These are phyloP conservation scores for Cucumis melo DNA, from an alignment of 306 rosid genomes.

Conservation along the genomic window DNA sequence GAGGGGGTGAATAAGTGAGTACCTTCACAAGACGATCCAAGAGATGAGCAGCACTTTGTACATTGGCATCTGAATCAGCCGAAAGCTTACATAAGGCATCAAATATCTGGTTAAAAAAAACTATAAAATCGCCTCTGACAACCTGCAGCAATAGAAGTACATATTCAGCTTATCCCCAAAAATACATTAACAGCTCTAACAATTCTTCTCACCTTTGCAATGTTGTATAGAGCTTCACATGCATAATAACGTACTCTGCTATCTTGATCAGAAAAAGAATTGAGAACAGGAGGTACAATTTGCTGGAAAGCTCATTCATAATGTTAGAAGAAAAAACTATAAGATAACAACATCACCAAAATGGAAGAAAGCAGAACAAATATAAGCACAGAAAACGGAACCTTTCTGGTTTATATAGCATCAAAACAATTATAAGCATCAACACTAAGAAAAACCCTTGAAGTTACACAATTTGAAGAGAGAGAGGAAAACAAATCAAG, in stretches of 20 bases:
- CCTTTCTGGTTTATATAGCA: neutral
- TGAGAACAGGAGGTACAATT: constrained; percentile 87
- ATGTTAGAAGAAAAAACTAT: constrained; percentile 3
- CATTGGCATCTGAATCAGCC: constrained; percentile 87
- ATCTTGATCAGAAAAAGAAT: constrained; percentile 89
- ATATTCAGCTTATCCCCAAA: constrained; percentile 17
- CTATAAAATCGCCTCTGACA: constrained; percentile 94
- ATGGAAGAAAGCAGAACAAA: neutral
- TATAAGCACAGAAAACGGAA: neutral
- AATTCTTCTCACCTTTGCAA: constrained; percentile 71
- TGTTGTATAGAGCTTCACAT: constrained; percentile 91
- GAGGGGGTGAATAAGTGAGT: constrained; percentile 8
- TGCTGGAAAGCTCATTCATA: constrained; percentile 35
- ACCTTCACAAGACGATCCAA: constrained; percentile 98
- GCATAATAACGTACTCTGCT: constrained; percentile 99
- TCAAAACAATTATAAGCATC: neutral
- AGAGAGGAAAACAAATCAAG: neutral
- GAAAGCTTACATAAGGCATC: constrained; percentile 99
- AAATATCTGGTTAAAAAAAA: constrained; percentile 93
- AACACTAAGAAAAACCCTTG: neutral
- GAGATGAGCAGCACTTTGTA: constrained; percentile 98
- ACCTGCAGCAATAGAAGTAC: constrained; percentile 42
- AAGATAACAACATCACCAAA: neutral
- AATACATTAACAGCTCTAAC: constrained; percentile 11
- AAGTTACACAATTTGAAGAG: neutral